These are phyloP conservation scores for Trichoderma sp. DNA, from an alignment of 2,329 filamentous ascomycete genomes.

Conservation along the genomic window DNA sequence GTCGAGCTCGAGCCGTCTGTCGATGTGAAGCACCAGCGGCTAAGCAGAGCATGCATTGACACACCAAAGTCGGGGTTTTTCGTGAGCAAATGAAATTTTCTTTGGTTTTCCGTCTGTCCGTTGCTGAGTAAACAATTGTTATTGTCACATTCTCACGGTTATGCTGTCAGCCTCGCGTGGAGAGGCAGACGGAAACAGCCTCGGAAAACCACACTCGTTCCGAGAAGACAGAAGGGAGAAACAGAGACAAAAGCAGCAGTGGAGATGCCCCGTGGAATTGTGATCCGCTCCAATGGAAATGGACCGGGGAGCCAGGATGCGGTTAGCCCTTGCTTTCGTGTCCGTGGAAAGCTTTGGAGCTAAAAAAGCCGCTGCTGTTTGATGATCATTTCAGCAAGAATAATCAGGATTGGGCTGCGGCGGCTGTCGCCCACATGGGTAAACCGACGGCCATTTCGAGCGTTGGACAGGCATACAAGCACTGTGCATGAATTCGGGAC, in stretches of 20 bases:
- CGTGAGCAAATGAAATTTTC: not conserved
- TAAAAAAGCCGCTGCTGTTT: not conserved
- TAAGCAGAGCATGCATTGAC: not conserved
- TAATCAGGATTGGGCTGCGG: not conserved
- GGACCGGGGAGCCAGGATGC: not conserved
- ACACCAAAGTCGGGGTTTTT: not conserved
- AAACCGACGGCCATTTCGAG: slow-evolving; percentile 11
- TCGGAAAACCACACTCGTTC: not conserved
- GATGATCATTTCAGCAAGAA: not conserved
- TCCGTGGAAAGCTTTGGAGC: not conserved
- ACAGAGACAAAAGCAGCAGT: not conserved
- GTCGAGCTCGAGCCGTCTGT: not conserved
- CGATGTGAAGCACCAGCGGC: not conserved
- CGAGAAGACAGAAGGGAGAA: not conserved
- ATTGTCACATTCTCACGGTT: not conserved
- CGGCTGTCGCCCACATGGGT: not conserved
- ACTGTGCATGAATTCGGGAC: slow-evolving; percentile 3
- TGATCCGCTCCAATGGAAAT: slow-evolving; percentile 16
- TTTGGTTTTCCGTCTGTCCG: not conserved
- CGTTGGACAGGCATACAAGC: not conserved
- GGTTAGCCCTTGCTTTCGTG: slow-evolving; percentile 8
- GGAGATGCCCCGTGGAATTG: not conserved
- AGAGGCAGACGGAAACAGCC: not conserved
- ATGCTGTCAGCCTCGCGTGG: not conserved
- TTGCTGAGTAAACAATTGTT: not conserved